Percentiles rank a stretch among this genome's conserved stretches.
Evolutionary conservation across 1,139 yeast species (phyloP).

Genomic region (Taphrina deformans): DNA sequence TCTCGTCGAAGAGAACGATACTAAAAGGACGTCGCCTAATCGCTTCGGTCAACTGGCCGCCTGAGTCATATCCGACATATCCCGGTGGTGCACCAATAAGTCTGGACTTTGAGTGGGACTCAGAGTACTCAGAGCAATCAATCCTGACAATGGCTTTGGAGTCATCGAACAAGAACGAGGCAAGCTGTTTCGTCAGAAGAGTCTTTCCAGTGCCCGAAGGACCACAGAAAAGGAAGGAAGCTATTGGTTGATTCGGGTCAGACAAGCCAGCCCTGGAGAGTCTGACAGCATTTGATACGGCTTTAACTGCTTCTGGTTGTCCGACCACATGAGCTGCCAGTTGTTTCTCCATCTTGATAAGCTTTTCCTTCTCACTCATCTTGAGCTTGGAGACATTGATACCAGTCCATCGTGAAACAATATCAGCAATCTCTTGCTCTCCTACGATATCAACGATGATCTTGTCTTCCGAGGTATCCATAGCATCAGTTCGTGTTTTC

Average conservation of each 20-base stretch:
- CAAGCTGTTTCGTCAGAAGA: slow-evolving; percentile 91
- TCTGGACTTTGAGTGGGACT: slow-evolving; percentile 93
- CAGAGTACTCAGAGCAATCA: slow-evolving; percentile 94
- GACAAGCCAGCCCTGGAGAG: slow-evolving; percentile 93
- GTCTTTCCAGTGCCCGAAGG: slow-evolving; percentile 98
- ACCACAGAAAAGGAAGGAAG: slow-evolving; percentile 92
- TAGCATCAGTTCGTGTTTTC: slow-evolving; percentile 59
- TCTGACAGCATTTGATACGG: slow-evolving; percentile 92
- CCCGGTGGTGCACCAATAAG: slow-evolving; percentile 98
- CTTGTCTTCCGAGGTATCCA: slow-evolving; percentile 48
- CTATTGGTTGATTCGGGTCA: slow-evolving; percentile 86
- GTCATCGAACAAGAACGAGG: slow-evolving; percentile 92
- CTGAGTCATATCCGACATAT: slow-evolving; percentile 96
- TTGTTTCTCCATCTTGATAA: slow-evolving; percentile 90
- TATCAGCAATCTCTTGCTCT: slow-evolving; percentile 89
- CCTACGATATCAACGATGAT: slow-evolving; percentile 88
- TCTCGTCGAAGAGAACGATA: slow-evolving; percentile 91
- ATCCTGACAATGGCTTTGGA: slow-evolving; percentile 95
- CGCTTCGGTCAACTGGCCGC: slow-evolving; percentile 93
- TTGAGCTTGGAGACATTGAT: slow-evolving; percentile 96
- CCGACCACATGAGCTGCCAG: slow-evolving; percentile 86
- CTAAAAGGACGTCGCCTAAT: slow-evolving; percentile 90
- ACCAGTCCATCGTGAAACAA: slow-evolving; percentile 96
- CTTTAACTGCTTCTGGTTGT: slow-evolving; percentile 92
- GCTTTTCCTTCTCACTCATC: slow-evolving; percentile 90